Evolutionary conservation across 2,329 filamentous ascomycete species (phyloP), one percentile per base, ranked within the genome.

Genomic region (Colletotrichum sp.): DNA sequence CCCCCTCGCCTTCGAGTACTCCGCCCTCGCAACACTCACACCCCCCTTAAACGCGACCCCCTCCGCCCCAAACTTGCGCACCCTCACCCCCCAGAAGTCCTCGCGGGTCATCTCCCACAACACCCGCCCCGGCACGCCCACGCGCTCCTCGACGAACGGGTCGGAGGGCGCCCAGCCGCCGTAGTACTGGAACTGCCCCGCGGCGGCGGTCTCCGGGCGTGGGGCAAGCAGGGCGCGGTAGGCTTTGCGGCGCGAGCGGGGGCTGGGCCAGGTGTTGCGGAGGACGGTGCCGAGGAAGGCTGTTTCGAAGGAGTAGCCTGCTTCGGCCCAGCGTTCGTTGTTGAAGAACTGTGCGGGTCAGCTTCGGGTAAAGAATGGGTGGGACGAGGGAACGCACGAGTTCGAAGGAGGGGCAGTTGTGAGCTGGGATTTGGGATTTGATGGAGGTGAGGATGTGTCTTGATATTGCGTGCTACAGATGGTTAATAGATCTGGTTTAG

Each of bases 311-410:
- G 72, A 75, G 24, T 28, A 36, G 24, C 72, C 72, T 8, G 72
- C 69, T 39, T 75, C 72, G 13, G 60, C 62, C 69, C 69, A 72
- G n/a, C 30, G 66, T 9, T 75, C 62, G 10, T 67, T 63, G 15
- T 72, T 30, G 62, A 44, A 75, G n/a, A 72, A 75, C 72, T 75
- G 28, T 8, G 24, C n/a, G 4, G 12, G 9, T 30, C 2, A 68
- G 49, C 15, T 36, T 26, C 8, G 30, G 9, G 28, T 36, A n/a
- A 9, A 5, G 3, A n/a, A 21, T 32, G n/a, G 16, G 16, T 1
- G 8, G 15, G 6, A 5, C 16, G 21, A 9, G n/a, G 32, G 10
- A 18, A 52, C 72, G 4, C 26, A 67, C 67, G 26, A 69, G 55
- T 52, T 69, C 67, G 13, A 16, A 30, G 18, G 34, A 28, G 18